phyloP scores from a whole-genome alignment of 2,329 filamentous ascomycete genomes.

The Diaporthe humulicola region DNA sequence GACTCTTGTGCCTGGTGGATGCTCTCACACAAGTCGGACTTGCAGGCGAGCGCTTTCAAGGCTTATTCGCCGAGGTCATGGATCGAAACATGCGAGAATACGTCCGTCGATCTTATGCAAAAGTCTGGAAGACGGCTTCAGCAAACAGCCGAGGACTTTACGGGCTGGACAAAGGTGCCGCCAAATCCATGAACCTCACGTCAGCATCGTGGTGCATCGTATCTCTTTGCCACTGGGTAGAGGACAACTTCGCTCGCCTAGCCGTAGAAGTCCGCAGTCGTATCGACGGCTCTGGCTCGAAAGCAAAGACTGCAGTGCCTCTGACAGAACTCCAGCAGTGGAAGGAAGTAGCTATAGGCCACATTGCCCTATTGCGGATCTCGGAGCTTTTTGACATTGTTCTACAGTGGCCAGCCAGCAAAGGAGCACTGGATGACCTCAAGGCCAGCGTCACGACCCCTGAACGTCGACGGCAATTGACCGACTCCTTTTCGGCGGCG shows the following conservation, averaged over 20 bases:
- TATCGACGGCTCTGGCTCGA: conserved; percentile 52
- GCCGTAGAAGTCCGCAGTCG: conserved; percentile 71
- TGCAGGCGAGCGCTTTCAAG: conserved; percentile 77
- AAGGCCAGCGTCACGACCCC: conserved; percentile 77
- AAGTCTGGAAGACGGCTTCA: conserved; percentile 67
- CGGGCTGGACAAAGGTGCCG: conserved; percentile 39
- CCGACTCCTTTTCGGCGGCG: conserved; percentile 75
- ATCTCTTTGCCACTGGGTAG: conserved; percentile 76
- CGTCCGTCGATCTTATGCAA: conserved; percentile 71
- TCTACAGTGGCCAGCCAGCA: conserved; percentile 78
- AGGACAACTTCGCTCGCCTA: conserved; percentile 74
- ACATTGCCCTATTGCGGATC: conserved; percentile 77
- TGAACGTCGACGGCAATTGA: conserved; percentile 77
- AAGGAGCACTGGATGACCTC: conserved; percentile 80
- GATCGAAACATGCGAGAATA: conserved; percentile 74
- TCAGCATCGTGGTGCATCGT: conserved; percentile 67
- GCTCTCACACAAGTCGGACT: conserved; percentile 75
- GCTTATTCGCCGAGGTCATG: conserved; percentile 79
- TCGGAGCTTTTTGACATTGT: conserved; percentile 85
- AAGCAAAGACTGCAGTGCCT: conserved; percentile 54
- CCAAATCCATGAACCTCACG: conserved; percentile 46
- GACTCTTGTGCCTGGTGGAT: conserved; percentile 68
- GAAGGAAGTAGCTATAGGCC: conserved; percentile 77
- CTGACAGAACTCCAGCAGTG: conserved; percentile 74
- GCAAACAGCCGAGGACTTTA: conserved; percentile 41